Evolutionary conservation across 345 rosid species (phyloP), one percentile per base, ranked within the genome.

Genomic region (Eucalyptus sideroxylon): DNA sequence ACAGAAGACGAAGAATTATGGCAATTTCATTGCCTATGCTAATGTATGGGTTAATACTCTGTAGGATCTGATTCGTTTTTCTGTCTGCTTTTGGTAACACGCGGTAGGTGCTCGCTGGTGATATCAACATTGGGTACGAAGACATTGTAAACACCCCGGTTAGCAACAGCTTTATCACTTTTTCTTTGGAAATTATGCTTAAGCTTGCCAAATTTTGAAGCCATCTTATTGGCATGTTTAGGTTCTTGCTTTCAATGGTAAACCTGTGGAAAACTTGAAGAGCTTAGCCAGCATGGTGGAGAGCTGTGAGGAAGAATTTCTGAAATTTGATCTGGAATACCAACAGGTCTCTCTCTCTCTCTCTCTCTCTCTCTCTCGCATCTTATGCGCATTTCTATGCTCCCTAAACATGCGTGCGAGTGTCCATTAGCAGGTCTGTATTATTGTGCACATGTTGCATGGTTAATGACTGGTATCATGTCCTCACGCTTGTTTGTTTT

Each of bases 111-210:
- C 99, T 98, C 67, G 99, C 96, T 77, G 97, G 98, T 93, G 99
- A 96, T 92, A 93, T 96, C 72, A 97, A 97, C 89, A 95, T 97
- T 89, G 98, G 99, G 88, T 98, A 98, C 34, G 99, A 97, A 89
- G 99, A 93, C 87, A 96, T 98, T 89, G 97, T 98, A 92, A 98
- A 98, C 90, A 96, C 97, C 44, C 97, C 95, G 98, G 99, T 96
- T 83, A 50, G 77, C 77, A 65, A 65, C 9, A n/a, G 37, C 44
- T 31, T 86, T 50, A 51, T 51, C 55, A 50, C 62, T 31, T n/a
- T 86, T 86, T 51, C 11, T 42, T 19, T 21, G 30, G 30, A 56
- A n/a, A 10, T 8, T 50, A 72, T 72, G 82, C 82, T 37, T 72
- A 19, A 72, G 82, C 45, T 37, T 72, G 82, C 45, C 45, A 37